Conservation (phyloP, 2,329 filamentous ascomycete genomes). For the Metarhizium album region DNA sequence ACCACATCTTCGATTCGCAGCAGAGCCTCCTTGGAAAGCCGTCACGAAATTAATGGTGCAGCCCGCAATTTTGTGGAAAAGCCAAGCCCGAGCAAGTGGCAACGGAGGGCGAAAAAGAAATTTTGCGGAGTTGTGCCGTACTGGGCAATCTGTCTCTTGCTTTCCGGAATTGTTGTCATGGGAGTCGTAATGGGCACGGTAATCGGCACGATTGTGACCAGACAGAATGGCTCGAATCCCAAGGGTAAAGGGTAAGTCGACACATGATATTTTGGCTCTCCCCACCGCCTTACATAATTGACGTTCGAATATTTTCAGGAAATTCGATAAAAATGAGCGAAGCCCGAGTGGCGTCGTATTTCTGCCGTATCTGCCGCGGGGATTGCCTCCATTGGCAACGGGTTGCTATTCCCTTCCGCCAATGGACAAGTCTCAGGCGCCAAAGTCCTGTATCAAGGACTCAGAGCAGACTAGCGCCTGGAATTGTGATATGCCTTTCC, state of each 20-base stretch:
- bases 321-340: constrained; percentile 19
- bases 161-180: constrained; percentile 39
- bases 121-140: constrained; percentile 49
- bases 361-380: constrained; percentile 37
- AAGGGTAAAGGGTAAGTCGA: constrained; percentile 15
- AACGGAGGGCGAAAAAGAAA: constrained; percentile 40
- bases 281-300: not conserved
- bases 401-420: constrained; percentile 48
- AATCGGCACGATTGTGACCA: constrained; percentile 16
- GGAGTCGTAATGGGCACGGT: constrained; percentile 47
- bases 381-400: constrained; percentile 40
- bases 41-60: constrained; percentile 43
- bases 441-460: constrained; percentile 47
- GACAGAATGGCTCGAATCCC: constrained; percentile 3
- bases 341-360: constrained; percentile 37
- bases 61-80: constrained; percentile 38
- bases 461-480: constrained; percentile 46
- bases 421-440: constrained; percentile 35
- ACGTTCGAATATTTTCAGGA: constrained; percentile 8
- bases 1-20: constrained; percentile 43
- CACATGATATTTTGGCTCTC: not conserved
- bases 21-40: constrained; percentile 29
- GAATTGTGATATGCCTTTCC: constrained; percentile 47
- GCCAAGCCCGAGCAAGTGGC: constrained; percentile 37
- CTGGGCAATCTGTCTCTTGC: constrained; percentile 46